A percentile compares a stretch with the other conserved stretches of the same genome.
These are phyloP conservation scores for Talaromyces sp. DNA, from an alignment of 2,329 filamentous ascomycete genomes.

Conservation along the genomic window DNA sequence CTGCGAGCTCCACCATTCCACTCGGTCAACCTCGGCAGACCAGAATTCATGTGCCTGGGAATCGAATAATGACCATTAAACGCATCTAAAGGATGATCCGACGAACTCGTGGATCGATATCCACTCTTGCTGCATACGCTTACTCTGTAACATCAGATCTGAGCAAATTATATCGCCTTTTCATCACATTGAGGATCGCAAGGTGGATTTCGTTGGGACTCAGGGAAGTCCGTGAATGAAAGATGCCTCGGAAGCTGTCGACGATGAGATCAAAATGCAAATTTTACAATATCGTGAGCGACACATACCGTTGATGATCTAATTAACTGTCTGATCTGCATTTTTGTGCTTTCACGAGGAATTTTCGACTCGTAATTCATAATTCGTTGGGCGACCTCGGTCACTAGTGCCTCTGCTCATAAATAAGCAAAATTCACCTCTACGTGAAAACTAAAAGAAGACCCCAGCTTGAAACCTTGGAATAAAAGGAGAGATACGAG, in stretches of 20 bases:
- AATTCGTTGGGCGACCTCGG: constrained; percentile 6
- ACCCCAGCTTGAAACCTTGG: neutral
- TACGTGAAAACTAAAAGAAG: neutral
- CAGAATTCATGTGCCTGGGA: neutral
- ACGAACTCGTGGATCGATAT: neutral
- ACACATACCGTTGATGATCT: neutral
- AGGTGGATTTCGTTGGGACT: constrained; percentile 4
- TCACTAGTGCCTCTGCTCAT: neutral
- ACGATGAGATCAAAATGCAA: neutral
- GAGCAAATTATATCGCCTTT: neutral
- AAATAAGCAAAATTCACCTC: neutral
- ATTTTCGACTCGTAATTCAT: neutral
- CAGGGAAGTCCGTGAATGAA: neutral
- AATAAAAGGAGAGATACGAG: neutral
- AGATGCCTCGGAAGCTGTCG: neutral
- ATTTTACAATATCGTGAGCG: too few species aligned
- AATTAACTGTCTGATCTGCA: neutral
- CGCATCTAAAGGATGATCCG: neutral
- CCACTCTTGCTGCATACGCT: neutral
- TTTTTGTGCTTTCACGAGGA: neutral
- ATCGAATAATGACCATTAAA: neutral
- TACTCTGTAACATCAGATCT: neutral
- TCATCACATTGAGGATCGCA: neutral
- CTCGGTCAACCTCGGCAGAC: neutral
- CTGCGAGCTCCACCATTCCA: neutral